Base-by-base conservation (phyloP, 2,329 filamentous ascomycete genomes). In the Talaromyces verruculosus region DNA sequence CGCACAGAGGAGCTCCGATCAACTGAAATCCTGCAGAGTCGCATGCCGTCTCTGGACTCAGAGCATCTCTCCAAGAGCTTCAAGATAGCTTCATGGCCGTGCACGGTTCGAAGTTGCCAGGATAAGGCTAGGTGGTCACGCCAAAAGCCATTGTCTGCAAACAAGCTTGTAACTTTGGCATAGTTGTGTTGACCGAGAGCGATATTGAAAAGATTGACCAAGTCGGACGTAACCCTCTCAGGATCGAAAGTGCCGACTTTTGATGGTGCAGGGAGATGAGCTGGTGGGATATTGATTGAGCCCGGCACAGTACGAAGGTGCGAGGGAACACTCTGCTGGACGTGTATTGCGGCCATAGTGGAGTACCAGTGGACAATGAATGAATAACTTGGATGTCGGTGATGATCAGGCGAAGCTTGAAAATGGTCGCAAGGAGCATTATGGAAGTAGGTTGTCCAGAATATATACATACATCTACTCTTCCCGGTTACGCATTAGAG, bases 41-140 rank as follows among this genome's bases (percentile, higher is more conserved):
- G 76, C 3, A 80, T 77, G 1, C 78, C 79, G 41, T 81, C 74
- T 0, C 69, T 70, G 3, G 28, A 73, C 49, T 66, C 65, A 25
- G 53, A 49, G 43, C n/a, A 47, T 47, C n/a, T 19, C 43, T 47
- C 43, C 41, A 43, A 43, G 41, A 43, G 22, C 19, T 47, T 47
- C 19, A 22, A 47, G 57, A 85, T 82, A 35, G 76, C 77, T 59
- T 80, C 68, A 57, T 74, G 71, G 15, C 82, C 81, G 68, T 84
- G 81, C 22, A 84, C 69, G 0, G 86, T 88, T 37, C 80, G 83
- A 30, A 87, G 79, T 35, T 85, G 81, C 82, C 85, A 87, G 0
- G 84, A 82, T 11, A 88, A 70, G 8, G 78, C 82, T 1, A 88
- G 79, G 62, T 88, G 83, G 70, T 89, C 87, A 53, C 86, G 79